Evolutionary conservation across 768 basidiomycete genomes (phyloP), one percentile per base, ranked within the genome.

Genomic region (Rhizopogon vesiculosus): DNA sequence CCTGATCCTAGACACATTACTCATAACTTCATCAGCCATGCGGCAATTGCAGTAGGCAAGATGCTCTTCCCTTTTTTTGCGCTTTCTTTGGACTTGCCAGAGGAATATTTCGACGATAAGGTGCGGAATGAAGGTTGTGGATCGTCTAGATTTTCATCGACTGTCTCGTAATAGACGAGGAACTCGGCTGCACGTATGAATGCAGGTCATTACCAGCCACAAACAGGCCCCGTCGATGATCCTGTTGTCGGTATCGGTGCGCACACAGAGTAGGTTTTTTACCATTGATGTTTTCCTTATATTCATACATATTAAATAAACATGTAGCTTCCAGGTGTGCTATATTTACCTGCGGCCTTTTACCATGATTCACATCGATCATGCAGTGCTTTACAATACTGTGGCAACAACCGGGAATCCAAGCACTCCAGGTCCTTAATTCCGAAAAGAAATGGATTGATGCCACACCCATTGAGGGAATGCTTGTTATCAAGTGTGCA

Each of bases 331-430:
- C 49, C 73, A 79, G 71, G 77, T 76, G 54, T 45, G 68, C 18
- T 28, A 9, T n/a, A 49, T 8, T 16, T 13, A 35, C 16, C 9
- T 22, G 22, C 13, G 9, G 8, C 1, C 31, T 31, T 31, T 41
- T 53, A 5, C 25, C 5, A 40, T 58, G 7, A 3, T 46, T 46
- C n/a, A n/a, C 28, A 28, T 43, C 29, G 18, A 9, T 12, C 16
- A 9, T 31, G 7, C 51, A 92, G 86, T 90, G 89, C 66, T 93
- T 94, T 68, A 93, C 92, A 0, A 88, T 96, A 39, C 79, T 97
- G 2, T 90, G 86, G 82, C 86, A 93, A 75, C 82, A 91, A 61
- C 82, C 84, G 0, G 81, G 69, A 1, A 81, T 87, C 15, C 19
- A 25, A 18, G 89, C 86, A 0, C 77, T 97, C 4, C 92, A 97